Percentiles rank a stretch among this genome's conserved stretches.
Conservation (phyloP, 768 basidiomycete species). For the Xanthoconium stramineum region DNA sequence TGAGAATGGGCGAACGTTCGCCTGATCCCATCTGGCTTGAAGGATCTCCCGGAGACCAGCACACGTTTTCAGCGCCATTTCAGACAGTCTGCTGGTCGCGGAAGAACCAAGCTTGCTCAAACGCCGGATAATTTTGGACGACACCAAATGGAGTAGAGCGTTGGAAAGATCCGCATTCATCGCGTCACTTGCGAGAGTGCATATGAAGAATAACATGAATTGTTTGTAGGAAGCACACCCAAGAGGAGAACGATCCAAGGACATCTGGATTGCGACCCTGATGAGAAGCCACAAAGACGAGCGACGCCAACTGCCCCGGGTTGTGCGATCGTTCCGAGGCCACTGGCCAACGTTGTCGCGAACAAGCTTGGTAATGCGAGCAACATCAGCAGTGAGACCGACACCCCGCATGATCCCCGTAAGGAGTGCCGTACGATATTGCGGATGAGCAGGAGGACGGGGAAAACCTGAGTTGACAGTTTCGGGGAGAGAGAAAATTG, state of each 20-base stretch:
- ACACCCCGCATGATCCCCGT: background rate
- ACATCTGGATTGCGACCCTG: background rate
- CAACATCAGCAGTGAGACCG: background rate
- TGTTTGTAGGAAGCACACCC: background rate
- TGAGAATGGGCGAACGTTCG: constrained; percentile 18
- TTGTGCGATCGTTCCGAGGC: no score
- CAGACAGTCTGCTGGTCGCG: background rate
- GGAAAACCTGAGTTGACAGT: background rate
- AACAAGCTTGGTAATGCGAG: background rate
- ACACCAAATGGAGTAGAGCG: background rate
- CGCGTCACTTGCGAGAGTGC: background rate
- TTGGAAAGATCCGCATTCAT: background rate
- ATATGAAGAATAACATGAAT: background rate
- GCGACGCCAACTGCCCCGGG: background rate
- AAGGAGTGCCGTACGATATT: background rate
- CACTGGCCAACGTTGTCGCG: no score
- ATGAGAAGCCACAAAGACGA: background rate
- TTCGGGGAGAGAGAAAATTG: background rate
- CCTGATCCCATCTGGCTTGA: constrained; percentile 31
- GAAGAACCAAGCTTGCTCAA: background rate
- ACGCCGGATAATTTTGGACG: background rate
- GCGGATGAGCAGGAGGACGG: background rate
- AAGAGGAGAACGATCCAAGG: background rate
- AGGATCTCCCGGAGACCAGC: constrained; percentile 15
- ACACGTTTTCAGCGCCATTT: background rate